Conservation (phyloP, 1,284 basidiomycete species). For the Pseudozyma thailandica region DNA sequence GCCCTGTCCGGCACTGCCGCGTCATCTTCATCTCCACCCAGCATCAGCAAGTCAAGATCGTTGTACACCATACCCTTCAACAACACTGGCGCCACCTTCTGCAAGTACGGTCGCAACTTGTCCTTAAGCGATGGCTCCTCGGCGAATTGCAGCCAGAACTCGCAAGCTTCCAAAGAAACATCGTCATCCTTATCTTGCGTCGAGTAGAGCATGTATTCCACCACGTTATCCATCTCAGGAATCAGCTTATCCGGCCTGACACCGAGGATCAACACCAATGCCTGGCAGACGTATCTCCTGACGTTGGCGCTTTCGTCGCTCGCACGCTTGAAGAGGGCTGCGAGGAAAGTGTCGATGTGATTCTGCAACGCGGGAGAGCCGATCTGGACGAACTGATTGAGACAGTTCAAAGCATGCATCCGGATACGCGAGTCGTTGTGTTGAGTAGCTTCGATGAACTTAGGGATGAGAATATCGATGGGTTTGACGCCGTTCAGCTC, state of each 20-base stretch:
- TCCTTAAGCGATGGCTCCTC: slow-evolving; percentile 88
- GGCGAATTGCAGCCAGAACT: slow-evolving; percentile 99
- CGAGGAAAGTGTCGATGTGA: slow-evolving; percentile 92
- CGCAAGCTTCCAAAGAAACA: slow-evolving; percentile 81
- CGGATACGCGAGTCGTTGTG: slow-evolving; percentile 86
- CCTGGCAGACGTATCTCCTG: slow-evolving; percentile 93
- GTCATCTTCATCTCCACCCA: slow-evolving; percentile 87
- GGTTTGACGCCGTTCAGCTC: slow-evolving; percentile 76
- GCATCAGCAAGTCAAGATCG: slow-evolving; percentile 93
- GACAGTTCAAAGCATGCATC: slow-evolving; percentile 89
- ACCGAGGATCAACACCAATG: slow-evolving; percentile 90
- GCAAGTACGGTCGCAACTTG: slow-evolving; percentile 85
- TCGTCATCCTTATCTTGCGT: slow-evolving; percentile 87
- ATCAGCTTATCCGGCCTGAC: slow-evolving; percentile 94
- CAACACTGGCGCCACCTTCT: slow-evolving; percentile 88
- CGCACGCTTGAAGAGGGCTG: slow-evolving; percentile 91
- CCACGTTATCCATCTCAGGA: slow-evolving; percentile 93
- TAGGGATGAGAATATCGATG: slow-evolving; percentile 74
- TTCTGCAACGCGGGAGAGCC: slow-evolving; percentile 81
- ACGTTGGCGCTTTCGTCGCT: slow-evolving; percentile 92
- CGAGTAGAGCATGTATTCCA: slow-evolving; percentile 98
- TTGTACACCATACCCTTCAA: slow-evolving; percentile 97
- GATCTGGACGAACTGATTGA: slow-evolving; percentile 84
- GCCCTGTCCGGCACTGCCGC: slow-evolving; percentile 82
- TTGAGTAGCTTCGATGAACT: slow-evolving; percentile 80